phyloP scores from a whole-genome alignment of 78 protist species.

The Isochrysis galbana region DNA sequence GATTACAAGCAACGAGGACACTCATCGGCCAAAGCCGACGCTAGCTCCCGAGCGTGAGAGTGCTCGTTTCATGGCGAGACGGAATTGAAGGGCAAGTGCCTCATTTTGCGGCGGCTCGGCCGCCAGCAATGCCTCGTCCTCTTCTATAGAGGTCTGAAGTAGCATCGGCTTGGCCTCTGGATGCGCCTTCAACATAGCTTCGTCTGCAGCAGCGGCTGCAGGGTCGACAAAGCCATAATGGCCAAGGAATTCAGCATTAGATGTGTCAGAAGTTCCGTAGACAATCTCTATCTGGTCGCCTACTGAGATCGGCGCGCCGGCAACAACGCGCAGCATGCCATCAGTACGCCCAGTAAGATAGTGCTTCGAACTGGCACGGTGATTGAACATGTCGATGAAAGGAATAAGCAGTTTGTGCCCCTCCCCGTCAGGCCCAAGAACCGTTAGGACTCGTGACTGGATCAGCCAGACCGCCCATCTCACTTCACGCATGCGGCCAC shows the following conservation, averaged over 20 bases:
- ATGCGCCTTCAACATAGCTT: background rate
- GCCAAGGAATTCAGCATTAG: background rate
- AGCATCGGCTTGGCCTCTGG: background rate
- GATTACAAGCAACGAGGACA: too few relatives aligned
- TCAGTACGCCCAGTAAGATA: background rate
- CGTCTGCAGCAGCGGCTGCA: background rate
- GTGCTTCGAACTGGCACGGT: background rate
- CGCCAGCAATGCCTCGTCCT: background rate
- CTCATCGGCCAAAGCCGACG: background rate
- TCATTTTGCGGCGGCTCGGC: background rate
- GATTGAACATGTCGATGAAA: background rate
- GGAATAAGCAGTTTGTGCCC: constrained; percentile 18
- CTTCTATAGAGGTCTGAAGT: background rate
- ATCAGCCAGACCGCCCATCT: background rate
- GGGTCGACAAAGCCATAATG: constrained; percentile 21
- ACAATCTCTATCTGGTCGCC: background rate
- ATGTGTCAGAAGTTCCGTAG: background rate
- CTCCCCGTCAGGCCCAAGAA: background rate
- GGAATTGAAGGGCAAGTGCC: background rate
- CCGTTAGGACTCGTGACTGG: background rate
- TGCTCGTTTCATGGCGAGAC: background rate
- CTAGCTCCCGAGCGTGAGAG: background rate
- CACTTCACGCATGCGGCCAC: background rate
- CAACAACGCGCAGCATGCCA: background rate
- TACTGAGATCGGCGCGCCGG: background rate